Conservation (phyloP, 2,329 filamentous ascomycete species). For the Alternaria dauci region DNA sequence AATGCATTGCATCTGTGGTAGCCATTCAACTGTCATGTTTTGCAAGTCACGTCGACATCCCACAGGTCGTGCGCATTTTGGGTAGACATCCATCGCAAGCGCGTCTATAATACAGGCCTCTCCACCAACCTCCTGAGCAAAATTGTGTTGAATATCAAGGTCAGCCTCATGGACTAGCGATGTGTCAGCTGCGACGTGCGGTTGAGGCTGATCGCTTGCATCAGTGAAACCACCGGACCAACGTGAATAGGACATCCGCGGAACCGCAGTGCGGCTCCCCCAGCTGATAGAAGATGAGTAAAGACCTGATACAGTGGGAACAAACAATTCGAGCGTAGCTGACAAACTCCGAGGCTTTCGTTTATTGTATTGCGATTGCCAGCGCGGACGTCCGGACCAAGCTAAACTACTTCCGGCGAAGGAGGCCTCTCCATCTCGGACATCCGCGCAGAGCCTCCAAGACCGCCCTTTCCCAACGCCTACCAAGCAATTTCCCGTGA, state of each 20-base stretch:
- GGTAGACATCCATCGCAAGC: not conserved
- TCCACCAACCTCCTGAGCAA: accelerated
- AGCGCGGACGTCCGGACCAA: not conserved
- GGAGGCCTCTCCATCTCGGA: not conserved
- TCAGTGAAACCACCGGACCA: not conserved
- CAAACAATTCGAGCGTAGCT: not conserved
- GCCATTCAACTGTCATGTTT: not conserved
- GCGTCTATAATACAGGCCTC: not conserved
- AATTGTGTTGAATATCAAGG: not conserved
- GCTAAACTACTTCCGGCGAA: not conserved
- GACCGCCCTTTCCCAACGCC: not conserved
- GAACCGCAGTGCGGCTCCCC: not conserved
- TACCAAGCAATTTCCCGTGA: not conserved
- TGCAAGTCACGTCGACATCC: not conserved
- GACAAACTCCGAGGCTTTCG: not conserved
- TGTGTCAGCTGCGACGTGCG: not conserved
- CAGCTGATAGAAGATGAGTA: not conserved
- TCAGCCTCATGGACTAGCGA: not conserved
- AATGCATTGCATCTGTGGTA: not conserved
- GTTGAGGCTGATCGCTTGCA: not conserved
- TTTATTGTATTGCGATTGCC: not conserved
- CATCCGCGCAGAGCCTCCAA: not conserved
- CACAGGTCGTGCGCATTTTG: not conserved
- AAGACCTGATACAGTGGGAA: not conserved
- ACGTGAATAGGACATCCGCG: not conserved